Evolutionary conservation across 345 rosid species (phyloP).

Genomic region (Boechera retrofracta): DNA sequence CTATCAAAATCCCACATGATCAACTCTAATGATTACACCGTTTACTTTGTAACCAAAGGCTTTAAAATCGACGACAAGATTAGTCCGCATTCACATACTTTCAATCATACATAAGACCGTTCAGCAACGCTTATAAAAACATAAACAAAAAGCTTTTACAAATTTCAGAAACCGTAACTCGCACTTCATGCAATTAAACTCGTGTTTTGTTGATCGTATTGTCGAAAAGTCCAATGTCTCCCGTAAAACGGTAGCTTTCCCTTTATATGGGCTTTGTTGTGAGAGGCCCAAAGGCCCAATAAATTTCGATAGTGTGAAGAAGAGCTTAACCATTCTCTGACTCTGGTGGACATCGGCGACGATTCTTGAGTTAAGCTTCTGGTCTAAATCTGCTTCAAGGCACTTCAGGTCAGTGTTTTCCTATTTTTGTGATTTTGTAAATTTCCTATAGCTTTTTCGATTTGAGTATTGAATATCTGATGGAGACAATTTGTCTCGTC

Average conservation of each 20-base stretch:
- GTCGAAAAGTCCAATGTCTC: background rate
- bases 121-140: too few species aligned
- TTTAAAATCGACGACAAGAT: too few species aligned
- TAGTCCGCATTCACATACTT: too few species aligned
- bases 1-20: too few species aligned
- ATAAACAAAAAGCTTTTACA: too few species aligned
- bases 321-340: constrained; percentile 12
- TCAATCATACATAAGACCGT: too few species aligned
- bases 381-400: background rate
- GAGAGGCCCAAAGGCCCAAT: constrained; percentile 5
- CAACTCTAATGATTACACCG: too few species aligned
- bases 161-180: too few species aligned
- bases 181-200: background rate
- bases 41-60: too few species aligned
- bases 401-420: background rate
- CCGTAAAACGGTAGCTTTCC: background rate
- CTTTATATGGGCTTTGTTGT: background rate
- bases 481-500: background rate
- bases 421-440: background rate
- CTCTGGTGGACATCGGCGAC: background rate
- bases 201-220: background rate
- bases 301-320: background rate
- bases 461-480: background rate
- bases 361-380: background rate
- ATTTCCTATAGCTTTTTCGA: background rate